Conservation (phyloP, 2,329 filamentous ascomycete genomes). For the Aspergillus phoenicis region DNA sequence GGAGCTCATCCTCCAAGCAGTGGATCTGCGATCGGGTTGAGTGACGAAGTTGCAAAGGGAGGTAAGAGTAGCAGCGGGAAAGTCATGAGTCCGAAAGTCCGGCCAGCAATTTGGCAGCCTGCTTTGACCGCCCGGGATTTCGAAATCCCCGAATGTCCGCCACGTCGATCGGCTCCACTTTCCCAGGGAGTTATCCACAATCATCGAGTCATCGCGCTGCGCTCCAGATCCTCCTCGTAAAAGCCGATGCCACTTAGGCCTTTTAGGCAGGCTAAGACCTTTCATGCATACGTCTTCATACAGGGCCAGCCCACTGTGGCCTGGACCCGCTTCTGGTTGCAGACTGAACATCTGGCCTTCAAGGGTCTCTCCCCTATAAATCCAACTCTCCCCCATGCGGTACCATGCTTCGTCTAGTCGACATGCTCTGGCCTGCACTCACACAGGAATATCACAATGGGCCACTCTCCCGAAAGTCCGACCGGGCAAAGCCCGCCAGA, state of each 20-base stretch:
- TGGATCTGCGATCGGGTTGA: neutral
- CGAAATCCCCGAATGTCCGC: neutral
- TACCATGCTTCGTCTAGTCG: neutral
- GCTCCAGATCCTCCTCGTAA: no score
- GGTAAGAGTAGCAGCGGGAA: neutral
- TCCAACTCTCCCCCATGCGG: neutral
- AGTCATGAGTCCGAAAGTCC: slow-evolving; percentile 9
- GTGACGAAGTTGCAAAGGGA: neutral
- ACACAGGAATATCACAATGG: neutral
- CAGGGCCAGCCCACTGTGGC: neutral
- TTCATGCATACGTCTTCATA: neutral
- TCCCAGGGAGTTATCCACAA: no score
- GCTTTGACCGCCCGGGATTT: neutral
- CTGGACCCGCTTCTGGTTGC: neutral
- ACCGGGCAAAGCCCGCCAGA: neutral
- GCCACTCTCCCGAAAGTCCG: neutral
- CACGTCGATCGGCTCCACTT: neutral
- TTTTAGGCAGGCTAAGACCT: neutral
- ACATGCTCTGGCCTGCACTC: neutral
- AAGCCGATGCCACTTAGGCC: neutral
- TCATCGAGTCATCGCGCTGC: no score
- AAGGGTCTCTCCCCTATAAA: neutral
- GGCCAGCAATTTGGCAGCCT: neutral
- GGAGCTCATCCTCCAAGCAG: neutral
- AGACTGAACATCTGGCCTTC: neutral